A percentile compares a stretch with the other conserved stretches of the same genome.
These are phyloP conservation scores for Lathyrus sativus DNA, from an alignment of 306 rosid species.

Conservation along the genomic window DNA sequence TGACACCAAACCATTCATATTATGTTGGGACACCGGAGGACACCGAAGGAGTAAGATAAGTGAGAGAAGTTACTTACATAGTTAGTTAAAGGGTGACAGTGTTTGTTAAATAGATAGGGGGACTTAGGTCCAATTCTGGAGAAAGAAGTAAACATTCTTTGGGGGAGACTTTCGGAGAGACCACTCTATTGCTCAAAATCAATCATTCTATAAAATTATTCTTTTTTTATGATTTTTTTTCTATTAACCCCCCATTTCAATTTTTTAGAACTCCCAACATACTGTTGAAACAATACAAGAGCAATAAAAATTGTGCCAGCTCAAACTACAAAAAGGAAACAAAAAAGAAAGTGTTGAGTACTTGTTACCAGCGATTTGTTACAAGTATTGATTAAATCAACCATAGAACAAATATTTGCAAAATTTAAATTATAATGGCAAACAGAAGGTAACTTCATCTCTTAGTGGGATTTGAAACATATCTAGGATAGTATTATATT, in stretches of 20 bases:
- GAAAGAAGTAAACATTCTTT: neutral
- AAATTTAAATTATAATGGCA: neutral
- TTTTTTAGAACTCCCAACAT: too few species aligned
- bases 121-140: neutral
- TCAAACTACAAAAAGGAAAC: too few species aligned
- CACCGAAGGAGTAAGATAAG: neutral
- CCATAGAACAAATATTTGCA: conserved; percentile 1
- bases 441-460: neutral
- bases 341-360: too few species aligned
- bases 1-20: neutral
- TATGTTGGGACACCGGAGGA: neutral
- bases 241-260: neutral
- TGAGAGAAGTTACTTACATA: neutral
- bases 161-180: neutral
- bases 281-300: too few species aligned
- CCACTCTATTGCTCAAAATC: neutral
- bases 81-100: neutral
- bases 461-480: neutral
- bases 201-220: neutral
- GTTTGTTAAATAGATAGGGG: neutral
- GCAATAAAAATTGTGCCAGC: too few species aligned
- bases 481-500: neutral
- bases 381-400: too few species aligned
- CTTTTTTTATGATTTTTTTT: neutral
- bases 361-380: too few species aligned